phyloP scores from a whole-genome alignment of 176 grass and related monocot species.

The Cymbopogon citratus region DNA sequence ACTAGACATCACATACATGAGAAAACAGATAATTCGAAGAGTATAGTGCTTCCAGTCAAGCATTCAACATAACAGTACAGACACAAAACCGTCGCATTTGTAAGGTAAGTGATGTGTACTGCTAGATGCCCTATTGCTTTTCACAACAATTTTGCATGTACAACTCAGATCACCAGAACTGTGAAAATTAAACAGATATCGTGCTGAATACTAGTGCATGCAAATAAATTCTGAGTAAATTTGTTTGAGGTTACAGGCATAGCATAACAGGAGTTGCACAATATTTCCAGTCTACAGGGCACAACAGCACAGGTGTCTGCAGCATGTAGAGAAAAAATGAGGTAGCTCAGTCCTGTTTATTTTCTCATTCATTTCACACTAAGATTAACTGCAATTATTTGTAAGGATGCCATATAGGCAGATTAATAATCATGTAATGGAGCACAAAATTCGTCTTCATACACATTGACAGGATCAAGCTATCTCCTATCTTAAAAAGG shows the following conservation, averaged over 20 bases:
- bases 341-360: neutral
- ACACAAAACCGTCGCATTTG: neutral
- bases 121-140: neutral
- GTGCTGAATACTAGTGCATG: neutral
- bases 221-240: slow-evolving; percentile 20
- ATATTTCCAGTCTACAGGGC: neutral
- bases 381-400: neutral
- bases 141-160: slow-evolving; percentile 27
- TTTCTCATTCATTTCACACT: neutral
- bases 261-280: neutral
- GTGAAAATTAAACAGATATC: slow-evolving; percentile 18
- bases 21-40: slow-evolving; percentile 22
- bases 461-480: neutral
- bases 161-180: neutral
- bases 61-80: neutral
- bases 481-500: neutral
- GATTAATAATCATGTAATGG: neutral
- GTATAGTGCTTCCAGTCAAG: neutral
- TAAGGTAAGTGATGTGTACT: slow-evolving; percentile 2
- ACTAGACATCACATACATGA: neutral
- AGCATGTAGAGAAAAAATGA: neutral
- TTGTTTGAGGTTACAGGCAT: neutral
- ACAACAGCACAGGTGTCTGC: neutral
- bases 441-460: neutral
- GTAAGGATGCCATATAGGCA: neutral